Percentiles rank a stretch among this genome's conserved stretches.
Evolutionary conservation across 1,284 basidiomycete species (phyloP).

Genomic region (Ustilago lituana): DNA sequence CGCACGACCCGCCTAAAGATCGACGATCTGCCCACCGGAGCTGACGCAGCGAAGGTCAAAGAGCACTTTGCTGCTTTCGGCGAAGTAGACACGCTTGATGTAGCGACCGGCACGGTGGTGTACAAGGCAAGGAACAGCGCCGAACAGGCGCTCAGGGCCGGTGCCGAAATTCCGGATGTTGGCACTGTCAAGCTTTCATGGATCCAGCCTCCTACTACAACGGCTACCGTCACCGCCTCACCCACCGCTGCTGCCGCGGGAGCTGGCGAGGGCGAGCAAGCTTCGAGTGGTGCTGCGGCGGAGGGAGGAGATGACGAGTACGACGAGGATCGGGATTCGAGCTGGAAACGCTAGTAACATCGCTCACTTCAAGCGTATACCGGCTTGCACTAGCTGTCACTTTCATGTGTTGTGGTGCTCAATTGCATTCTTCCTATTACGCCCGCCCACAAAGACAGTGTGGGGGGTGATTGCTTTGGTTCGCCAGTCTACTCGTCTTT

Average conservation of each 20-base stretch:
- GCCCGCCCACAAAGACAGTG: too few species aligned
- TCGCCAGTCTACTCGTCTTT: too few species aligned
- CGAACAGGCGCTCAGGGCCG: constrained; percentile 57
- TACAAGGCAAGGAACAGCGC: constrained; percentile 56
- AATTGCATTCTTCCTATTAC: too few species aligned
- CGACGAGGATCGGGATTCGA: constrained; percentile 53
- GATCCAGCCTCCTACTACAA: constrained; percentile 40
- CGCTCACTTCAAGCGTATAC: too few species aligned
- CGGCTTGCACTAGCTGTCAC: too few species aligned
- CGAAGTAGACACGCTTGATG: constrained; percentile 49
- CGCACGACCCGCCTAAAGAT: constrained; percentile 83
- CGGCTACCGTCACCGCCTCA: constrained; percentile 1
- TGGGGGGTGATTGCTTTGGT: too few species aligned
- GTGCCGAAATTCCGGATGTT: constrained; percentile 54
- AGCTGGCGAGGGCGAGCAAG: neutral
- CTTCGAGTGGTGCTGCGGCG: neutral
- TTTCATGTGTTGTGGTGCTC: too few species aligned
- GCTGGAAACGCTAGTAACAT: constrained; percentile 52
- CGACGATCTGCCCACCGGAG: constrained; percentile 72
- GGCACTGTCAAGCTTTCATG: constrained; percentile 57
- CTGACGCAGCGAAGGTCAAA: constrained; percentile 73
- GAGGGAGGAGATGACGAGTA: constrained; percentile 32
- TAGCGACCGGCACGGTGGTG: constrained; percentile 23
- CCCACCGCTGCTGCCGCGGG: constrained; percentile 1
- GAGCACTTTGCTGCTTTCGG: constrained; percentile 75